Percentiles rank a stretch among this genome's conserved stretches.
These are phyloP conservation scores for Gomphus sp. DNA, from an alignment of 1,284 basidiomycete species.

Conservation along the genomic window DNA sequence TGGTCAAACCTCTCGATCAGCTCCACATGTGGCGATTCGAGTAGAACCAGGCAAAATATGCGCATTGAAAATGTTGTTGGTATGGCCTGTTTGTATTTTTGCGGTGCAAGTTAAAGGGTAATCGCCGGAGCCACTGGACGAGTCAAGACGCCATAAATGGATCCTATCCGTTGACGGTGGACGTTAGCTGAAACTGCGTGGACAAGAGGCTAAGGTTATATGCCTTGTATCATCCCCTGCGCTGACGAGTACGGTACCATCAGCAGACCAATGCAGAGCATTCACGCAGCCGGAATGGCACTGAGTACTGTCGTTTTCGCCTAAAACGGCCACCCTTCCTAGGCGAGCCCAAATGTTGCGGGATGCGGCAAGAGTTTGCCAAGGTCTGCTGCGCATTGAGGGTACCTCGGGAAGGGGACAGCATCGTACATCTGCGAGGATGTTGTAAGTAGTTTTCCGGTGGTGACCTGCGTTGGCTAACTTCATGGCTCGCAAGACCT, in stretches of 20 bases:
- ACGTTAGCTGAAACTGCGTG: constrained; percentile 15
- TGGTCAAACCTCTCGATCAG: constrained; percentile 5
- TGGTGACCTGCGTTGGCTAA: neutral
- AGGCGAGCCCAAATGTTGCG: constrained; percentile 16
- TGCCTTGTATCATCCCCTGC: constrained; percentile 81
- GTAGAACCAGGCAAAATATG: constrained; percentile 73
- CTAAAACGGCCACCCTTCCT: constrained; percentile 56
- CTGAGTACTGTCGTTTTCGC: constrained; percentile 29
- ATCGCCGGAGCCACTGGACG: constrained; percentile 23
- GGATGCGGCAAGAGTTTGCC: constrained; percentile 1
- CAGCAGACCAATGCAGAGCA: constrained; percentile 74
- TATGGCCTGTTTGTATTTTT: constrained; percentile 72
- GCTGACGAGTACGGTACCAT: constrained; percentile 66
- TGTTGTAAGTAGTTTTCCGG: neutral
- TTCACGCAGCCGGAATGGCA: constrained; percentile 70
- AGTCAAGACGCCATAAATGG: constrained; percentile 59
- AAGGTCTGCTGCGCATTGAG: neutral
- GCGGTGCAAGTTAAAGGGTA: constrained; percentile 56
- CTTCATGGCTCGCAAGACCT: neutral
- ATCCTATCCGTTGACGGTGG: constrained; percentile 30
- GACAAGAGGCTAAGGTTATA: constrained; percentile 14
- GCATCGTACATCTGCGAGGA: neutral
- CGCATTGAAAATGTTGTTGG: constrained; percentile 81
- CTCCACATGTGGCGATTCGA: constrained; percentile 40
- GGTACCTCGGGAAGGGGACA: neutral